Conservation (phyloP, 2,329 filamentous ascomycete genomes). For the Cercospora sp. region DNA sequence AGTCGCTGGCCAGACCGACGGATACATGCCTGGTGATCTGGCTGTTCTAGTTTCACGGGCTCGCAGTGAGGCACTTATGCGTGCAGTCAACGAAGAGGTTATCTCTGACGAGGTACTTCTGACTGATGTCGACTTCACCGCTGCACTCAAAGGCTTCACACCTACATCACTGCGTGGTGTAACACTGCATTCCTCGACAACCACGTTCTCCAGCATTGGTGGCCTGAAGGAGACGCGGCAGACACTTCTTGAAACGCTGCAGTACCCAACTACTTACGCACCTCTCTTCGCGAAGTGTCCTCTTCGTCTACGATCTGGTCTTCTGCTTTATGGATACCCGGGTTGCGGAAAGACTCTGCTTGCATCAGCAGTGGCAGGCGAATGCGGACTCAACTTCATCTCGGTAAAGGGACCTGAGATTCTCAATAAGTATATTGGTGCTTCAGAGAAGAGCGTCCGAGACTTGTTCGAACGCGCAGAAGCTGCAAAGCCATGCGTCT, state of each 20-base stretch:
- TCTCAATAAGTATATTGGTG: conserved; percentile 98
- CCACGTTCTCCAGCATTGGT: conserved; percentile 88
- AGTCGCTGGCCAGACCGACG: conserved; percentile 89
- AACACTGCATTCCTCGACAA: conserved; percentile 87
- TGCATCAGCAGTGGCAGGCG: conserved; percentile 93
- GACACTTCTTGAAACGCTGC: conserved; percentile 88
- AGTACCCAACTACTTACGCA: conserved; percentile 97
- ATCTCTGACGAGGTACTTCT: conserved; percentile 62
- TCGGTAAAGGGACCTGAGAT: conserved; percentile 98
- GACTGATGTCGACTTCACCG: conserved; percentile 73
- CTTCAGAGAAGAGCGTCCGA: conserved; percentile 91
- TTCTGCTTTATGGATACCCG: conserved; percentile 91
- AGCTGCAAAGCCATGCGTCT: conserved; percentile 86
- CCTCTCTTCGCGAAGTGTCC: conserved; percentile 97
- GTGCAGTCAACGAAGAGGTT: conserved; percentile 59
- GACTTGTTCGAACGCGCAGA: conserved; percentile 92
- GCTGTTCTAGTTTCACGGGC: conserved; percentile 82
- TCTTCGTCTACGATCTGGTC: conserved; percentile 85
- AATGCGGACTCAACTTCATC: conserved; percentile 98
- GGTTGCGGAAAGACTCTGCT: conserved; percentile 96
- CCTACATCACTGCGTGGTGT: conserved; percentile 94
- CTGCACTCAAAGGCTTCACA: conserved; percentile 86
- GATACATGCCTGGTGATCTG: conserved; percentile 96
- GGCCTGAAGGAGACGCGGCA: conserved; percentile 83
- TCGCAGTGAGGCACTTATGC: conserved; percentile 87